Conservation (phyloP, 345 rosid genomes). For the Adansonia digitata region DNA sequence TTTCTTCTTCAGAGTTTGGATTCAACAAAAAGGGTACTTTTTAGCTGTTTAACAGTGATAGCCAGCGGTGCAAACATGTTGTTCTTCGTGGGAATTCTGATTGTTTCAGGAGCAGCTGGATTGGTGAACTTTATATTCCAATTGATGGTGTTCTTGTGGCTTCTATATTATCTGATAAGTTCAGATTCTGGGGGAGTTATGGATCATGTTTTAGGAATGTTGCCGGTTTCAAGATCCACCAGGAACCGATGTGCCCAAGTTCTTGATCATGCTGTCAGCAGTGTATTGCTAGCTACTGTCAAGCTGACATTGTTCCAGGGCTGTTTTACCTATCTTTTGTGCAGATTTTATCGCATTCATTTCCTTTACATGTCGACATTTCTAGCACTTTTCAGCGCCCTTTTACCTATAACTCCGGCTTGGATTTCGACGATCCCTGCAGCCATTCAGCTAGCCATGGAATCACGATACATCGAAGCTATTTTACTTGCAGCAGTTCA, state of each 20-base stretch:
- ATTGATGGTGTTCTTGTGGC: background rate
- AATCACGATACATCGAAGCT: slow-evolving; percentile 7
- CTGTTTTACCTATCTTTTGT: slow-evolving; percentile 12
- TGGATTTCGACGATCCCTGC: slow-evolving; percentile 8
- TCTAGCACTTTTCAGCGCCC: background rate
- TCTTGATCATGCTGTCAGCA: slow-evolving; percentile 11
- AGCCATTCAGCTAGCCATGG: background rate
- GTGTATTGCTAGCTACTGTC: slow-evolving; percentile 5
- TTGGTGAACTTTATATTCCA: slow-evolving; percentile 1
- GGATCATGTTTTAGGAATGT: slow-evolving; percentile 15
- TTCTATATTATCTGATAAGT: slow-evolving; percentile 5
- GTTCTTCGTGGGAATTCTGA: slow-evolving; percentile 5
- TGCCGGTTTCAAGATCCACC: slow-evolving; percentile 5
- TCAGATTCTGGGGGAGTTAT: slow-evolving; percentile 8
- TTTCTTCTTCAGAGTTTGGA: slow-evolving; percentile 5
- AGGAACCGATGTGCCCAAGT: slow-evolving; percentile 9
- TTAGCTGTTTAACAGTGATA: background rate
- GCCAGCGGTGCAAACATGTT: background rate
- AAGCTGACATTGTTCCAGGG: slow-evolving; percentile 14
- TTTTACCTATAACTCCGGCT: slow-evolving; percentile 2
- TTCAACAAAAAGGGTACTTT: background rate
- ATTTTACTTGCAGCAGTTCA: background rate
- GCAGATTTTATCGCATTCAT: slow-evolving; percentile 11
- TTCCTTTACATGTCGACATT: slow-evolving; percentile 13
- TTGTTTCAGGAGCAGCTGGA: slow-evolving; percentile 10